These are phyloP conservation scores for Picea glauca DNA, from an alignment of 75 land plant genomes.

Conservation along the genomic window DNA sequence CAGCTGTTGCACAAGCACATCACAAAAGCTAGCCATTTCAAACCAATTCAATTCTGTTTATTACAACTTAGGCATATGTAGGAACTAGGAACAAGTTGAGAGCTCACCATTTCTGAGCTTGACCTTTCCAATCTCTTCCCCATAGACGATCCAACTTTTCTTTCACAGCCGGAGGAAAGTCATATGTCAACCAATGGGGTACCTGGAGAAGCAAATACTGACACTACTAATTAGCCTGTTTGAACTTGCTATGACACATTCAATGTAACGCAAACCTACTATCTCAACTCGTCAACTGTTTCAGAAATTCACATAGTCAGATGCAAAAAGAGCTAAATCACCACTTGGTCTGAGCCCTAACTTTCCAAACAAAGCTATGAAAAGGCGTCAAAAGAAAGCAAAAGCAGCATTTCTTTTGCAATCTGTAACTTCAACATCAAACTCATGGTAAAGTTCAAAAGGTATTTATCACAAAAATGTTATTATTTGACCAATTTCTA, in stretches of 20 bases:
- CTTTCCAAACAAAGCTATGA: neutral
- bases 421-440: neutral
- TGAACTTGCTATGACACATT: neutral
- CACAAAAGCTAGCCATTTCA: neutral
- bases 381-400: neutral
- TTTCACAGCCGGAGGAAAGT: constrained; percentile 86
- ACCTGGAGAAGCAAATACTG: constrained; percentile 29
- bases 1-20: neutral
- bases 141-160: constrained; percentile 66
- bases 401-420: neutral
- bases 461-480: neutral
- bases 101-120: constrained; percentile 86
- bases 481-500: neutral
- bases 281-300: constrained; percentile 4
- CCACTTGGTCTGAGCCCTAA: neutral
- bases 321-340: neutral
- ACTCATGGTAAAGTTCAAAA: neutral
- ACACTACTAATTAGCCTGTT: neutral
- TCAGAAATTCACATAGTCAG: neutral
- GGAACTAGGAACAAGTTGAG: constrained; percentile 5
- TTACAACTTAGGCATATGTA: neutral
- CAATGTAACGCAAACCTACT: neutral
- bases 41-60: no score
- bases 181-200: constrained; percentile 80
- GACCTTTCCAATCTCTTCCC: constrained; percentile 88